Base-by-base conservation (phyloP, 2,329 filamentous ascomycete genomes). In the Aulographum hederae region DNA sequence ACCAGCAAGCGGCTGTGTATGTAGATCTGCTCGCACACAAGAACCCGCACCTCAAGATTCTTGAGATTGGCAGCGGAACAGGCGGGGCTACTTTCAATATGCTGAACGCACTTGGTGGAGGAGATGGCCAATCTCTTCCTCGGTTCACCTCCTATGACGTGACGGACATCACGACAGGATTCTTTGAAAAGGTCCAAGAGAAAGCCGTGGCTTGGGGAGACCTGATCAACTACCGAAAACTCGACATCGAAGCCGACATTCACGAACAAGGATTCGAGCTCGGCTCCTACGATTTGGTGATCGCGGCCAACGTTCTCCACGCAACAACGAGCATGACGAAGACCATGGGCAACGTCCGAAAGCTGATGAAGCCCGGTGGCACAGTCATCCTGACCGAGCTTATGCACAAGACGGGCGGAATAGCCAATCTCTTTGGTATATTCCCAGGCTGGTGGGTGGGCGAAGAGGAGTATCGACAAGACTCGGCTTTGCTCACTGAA, bases 301-400 rank as follows among this genome's bases (percentile, higher is more conserved):
- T 47, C 25, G 44, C 45, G n/a, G 30, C 38, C 5, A 43, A 44
- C 17, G 44, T 47, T 3, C 28, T 46, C 5, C 43, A 42, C 31
- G 39, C 37, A 2, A 43, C 41, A 2, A 11, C 6, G 12, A 30
- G 34, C 17, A 38, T 48, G 23, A 38, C 23, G 31, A 35, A 6
- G 14, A 41, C 26, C 26, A 38, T 35, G 35, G 32, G 14, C 1
- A 41, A 45, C 29, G 27, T 37, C 14, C 28, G 35, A n/a, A 33
- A 28, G 6, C 31, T 45, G 2, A 30, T 46, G 2, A 39, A 36
- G 16, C 41, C 46, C 3, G 45, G 43, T 8, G 46, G 45, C 11
- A 37, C 43, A n/a, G 23, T 47, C 3, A 20, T 46, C 6, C 15
- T 45, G 2, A n/a, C 32, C 2, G 43, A 45, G 28, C 32, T 32